These are phyloP conservation scores for Neurospora sp. DNA, from an alignment of 495 filamentous ascomycete genomes.

Conservation along the genomic window DNA sequence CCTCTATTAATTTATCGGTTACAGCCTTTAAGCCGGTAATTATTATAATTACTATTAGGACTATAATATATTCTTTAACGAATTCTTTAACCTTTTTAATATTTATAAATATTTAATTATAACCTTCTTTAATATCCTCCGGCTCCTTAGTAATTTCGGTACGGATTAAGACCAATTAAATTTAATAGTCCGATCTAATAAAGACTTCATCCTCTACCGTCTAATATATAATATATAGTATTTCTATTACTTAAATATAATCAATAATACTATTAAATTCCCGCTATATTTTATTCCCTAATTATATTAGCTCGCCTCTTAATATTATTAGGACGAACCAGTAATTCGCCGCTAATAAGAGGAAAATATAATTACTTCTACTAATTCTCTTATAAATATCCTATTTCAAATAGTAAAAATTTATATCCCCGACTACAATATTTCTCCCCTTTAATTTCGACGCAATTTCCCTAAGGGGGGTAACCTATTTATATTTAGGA, in stretches of 20 bases:
- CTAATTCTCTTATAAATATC: no score
- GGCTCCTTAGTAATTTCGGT: neutral
- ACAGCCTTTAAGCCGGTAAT: no score
- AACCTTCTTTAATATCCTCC: neutral
- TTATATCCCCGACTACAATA: no score
- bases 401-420: no score
- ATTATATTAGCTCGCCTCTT: no score
- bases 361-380: no score
- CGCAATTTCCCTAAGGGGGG: no score
- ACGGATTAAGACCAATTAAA: neutral
- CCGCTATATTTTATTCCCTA: no score
- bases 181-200: neutral
- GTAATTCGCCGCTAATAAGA: no score
- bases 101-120: neutral
- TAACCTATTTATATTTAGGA: no score
- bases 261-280: neutral
- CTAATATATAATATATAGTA: neutral
- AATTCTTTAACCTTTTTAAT: neutral
- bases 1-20: neutral
- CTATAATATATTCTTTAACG: neutral
- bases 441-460: no score
- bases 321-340: neutral
- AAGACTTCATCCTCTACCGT: neutral
- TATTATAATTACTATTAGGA: neutral
- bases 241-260: neutral